phyloP scores from a whole-genome alignment of 1,284 basidiomycete genomes.

The Afroboletus lepidellus region DNA sequence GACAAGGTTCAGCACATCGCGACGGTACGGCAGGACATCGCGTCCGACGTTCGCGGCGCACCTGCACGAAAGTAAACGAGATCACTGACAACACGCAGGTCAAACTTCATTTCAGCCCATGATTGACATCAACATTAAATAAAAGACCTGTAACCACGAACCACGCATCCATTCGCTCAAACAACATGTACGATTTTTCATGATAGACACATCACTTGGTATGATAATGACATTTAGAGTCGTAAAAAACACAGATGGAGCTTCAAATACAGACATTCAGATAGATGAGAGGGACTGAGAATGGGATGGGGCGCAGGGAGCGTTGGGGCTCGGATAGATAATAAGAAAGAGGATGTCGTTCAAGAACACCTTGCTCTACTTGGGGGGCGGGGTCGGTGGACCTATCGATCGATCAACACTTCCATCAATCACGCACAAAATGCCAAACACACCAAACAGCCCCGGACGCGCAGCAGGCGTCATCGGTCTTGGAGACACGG shows the following conservation, averaged over 20 bases:
- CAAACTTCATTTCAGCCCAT: neutral
- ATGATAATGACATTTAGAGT: conserved; percentile 2
- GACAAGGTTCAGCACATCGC: neutral
- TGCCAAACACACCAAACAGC: conserved; percentile 52
- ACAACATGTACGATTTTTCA: neutral
- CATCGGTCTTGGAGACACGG: conserved; percentile 38
- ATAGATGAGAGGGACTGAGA: neutral
- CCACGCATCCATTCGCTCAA: neutral
- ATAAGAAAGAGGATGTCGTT: neutral
- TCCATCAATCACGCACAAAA: neutral
- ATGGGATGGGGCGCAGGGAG: neutral
- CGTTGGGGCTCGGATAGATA: conserved; percentile 1
- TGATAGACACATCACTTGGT: neutral
- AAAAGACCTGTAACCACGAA: neutral
- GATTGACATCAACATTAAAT: neutral
- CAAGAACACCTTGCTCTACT: conserved; percentile 33
- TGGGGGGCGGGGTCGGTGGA: conserved; percentile 58
- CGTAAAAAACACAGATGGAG: conserved; percentile 2
- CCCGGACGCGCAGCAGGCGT: conserved; percentile 52
- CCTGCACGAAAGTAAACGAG: neutral
- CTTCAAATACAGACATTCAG: conserved; percentile 7
- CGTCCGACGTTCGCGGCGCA: neutral
- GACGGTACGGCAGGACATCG: neutral
- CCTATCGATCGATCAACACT: conserved; percentile 39
- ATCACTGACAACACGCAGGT: neutral